phyloP scores from a whole-genome alignment of 2,329 filamentous ascomycete species.

The Clathrospora elynae region DNA sequence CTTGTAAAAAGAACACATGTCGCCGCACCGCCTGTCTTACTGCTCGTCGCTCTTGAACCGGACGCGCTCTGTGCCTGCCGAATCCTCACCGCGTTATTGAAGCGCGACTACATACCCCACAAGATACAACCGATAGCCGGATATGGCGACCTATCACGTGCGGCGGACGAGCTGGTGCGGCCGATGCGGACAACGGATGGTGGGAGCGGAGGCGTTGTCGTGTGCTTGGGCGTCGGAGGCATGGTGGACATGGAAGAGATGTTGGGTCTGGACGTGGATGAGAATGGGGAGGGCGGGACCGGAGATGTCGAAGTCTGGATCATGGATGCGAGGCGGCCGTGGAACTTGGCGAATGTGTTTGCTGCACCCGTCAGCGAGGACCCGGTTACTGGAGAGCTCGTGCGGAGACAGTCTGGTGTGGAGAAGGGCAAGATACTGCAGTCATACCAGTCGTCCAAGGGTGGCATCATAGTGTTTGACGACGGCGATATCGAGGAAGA shows the following conservation, averaged over 20 bases:
- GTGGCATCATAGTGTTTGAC: conserved; percentile 92
- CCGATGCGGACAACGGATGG: conserved; percentile 87
- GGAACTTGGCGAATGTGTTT: conserved; percentile 95
- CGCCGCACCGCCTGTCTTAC: conserved; percentile 86
- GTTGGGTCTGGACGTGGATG: conserved; percentile 73
- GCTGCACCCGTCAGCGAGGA: conserved; percentile 61
- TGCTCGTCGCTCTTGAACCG: conserved; percentile 91
- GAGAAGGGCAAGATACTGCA: conserved; percentile 72
- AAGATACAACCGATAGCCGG: conserved; percentile 95
- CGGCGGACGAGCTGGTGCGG: conserved; percentile 76
- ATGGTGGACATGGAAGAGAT: conserved; percentile 84
- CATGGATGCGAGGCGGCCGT: conserved; percentile 86
- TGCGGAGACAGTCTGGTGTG: conserved; percentile 67
- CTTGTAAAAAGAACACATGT: conserved; percentile 85
- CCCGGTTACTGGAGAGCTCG: conserved; percentile 54
- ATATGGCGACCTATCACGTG: conserved; percentile 84
- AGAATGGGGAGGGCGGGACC: conserved; percentile 66
- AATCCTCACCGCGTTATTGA: conserved; percentile 89
- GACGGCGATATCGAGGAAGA: conserved; percentile 94
- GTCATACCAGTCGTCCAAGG: conserved; percentile 75
- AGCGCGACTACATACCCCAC: conserved; percentile 96
- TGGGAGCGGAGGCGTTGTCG: conserved; percentile 83
- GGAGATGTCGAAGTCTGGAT: conserved; percentile 95
- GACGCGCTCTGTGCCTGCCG: conserved; percentile 95
- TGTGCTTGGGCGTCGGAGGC: conserved; percentile 91